Evolutionary conservation across 163 green algal species (phyloP), one percentile per base, ranked within the genome.

Genomic region (Prototheca wickerhamii): DNA sequence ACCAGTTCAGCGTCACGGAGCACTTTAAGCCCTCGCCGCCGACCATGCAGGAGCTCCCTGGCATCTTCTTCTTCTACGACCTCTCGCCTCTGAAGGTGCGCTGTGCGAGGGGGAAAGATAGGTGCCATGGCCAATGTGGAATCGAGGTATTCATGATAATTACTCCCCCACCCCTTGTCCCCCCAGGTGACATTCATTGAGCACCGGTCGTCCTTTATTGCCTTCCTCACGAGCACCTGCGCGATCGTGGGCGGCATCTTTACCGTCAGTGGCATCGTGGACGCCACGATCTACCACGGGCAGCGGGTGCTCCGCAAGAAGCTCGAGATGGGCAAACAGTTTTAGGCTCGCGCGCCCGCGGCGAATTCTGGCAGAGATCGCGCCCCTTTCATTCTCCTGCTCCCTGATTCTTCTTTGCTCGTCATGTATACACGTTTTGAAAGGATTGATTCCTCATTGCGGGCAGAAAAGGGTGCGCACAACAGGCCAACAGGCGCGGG

Each of bases 51-150:
- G 54, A 69, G 61, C 56, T 62, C 30, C 30, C 31, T 6, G 91
- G 94, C 42, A 80, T 98, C 1, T 98, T 97, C 67, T 94, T 99
- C 68, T 97, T 95, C 67, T 98, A 98, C 64, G 94, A 99, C 58
- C 80, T 98, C 4, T 95, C 84, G 0, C 89, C 94, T 33, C 95
- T 99, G 75, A 96, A 96, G 79, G 92, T 95, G 37, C 10, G 0
- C 37, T 44, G 37, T 10, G 10, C 37, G 10, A 21, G 37, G 10
- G 15, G 37, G 10, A 1, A 15, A 44, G 10, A 44, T 44, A 15
- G 37, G 10, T 44, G 37, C 37, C 37, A 44, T 44, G 10, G 37
- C 37, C 10, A 10, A 10, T 44, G 10, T 44, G n/a, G n/a, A n/a
- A n/a, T n/a, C n/a, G n/a, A n/a, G n/a, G n/a, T n/a, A n/a, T n/a